Evolutionary conservation across 1,284 basidiomycete species (phyloP), one percentile per base, ranked within the genome.

Genomic region (Cutaneotrichosporon cutaneum): DNA sequence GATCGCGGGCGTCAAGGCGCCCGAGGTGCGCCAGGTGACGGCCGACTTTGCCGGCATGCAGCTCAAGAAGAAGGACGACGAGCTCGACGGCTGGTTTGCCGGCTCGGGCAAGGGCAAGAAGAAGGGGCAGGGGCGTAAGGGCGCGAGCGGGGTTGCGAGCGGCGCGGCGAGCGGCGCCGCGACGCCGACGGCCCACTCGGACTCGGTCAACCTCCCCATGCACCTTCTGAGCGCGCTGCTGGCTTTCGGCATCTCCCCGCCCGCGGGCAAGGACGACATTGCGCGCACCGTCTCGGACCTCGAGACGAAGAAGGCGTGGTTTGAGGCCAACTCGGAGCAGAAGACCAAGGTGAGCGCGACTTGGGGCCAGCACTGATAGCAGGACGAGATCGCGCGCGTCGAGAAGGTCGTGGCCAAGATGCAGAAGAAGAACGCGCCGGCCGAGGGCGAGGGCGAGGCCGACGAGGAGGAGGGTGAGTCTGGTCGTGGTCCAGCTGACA

Each of bases 281-380:
- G 84, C 87, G 56, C 89, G 92, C 58, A 87, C 93, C 39, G 84
- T 99, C 64, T 89, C 92, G 73, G 92, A 97, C 76, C 83, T 99
- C 61, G 89, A 90, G 81, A 91, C 87, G 60, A 99, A 99, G 85
- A 94, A 92, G 81, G 85, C 89, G 48, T 99, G 94, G 94, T 98
- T 88, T 77, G 87, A 90, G 76, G 83, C 82, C 65, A 85, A 86
- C 78, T 83, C 84, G 72, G 81, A 80, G 54, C 69, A 79, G 22
- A 79, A 80, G 69, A 83, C 82, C 50, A 76, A 79, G 74, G 56
- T 48, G 56, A n/a, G 53, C 4, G 3, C 14, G 11, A 9, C 7
- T n/a, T 33, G 30, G 6, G 27, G n/a, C 13, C 14, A 14, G 16
- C 13, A 6, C 51, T 53, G n/a, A 53, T 32, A 13, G 18, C 42